Evolutionary conservation across 2,329 filamentous ascomycete genomes (phyloP).

Genomic region (Ceratocystis ficicola): DNA sequence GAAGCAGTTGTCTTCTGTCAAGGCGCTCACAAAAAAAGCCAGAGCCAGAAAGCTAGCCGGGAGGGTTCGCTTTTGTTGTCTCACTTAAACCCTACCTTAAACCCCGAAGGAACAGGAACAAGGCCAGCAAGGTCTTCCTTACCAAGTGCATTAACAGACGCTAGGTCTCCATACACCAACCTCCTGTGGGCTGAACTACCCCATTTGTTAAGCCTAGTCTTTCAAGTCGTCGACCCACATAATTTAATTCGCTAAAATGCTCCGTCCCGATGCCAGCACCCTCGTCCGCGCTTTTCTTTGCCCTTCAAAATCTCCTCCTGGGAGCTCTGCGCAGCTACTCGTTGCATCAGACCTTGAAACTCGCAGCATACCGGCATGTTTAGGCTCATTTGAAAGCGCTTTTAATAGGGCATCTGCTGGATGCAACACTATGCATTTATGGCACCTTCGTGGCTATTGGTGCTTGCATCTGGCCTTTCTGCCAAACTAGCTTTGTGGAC

Average conservation of each 20-base stretch:
- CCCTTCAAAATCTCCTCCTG: slow-evolving; percentile 16
- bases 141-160: slow-evolving; percentile 1
- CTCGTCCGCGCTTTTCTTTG: slow-evolving; percentile 19
- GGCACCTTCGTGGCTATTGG: not conserved
- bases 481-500: not conserved
- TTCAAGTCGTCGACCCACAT: slow-evolving; percentile 9
- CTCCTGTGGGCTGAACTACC: not conserved
- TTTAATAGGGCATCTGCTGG: not conserved
- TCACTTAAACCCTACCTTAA: slow-evolving; percentile 10
- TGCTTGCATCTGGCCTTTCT: not conserved
- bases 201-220: slow-evolving; percentile 10
- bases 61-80: slow-evolving; percentile 8
- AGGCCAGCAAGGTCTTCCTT: slow-evolving; percentile 4
- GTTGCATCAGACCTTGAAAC: not conserved
- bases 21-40: not conserved
- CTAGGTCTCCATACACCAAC: not conserved
- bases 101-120: slow-evolving; percentile 13
- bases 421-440: no score
- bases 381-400: slow-evolving; percentile 19
- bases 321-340: not conserved
- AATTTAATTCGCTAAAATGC: slow-evolving; percentile 20
- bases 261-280: slow-evolving; percentile 19
- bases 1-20: not conserved
- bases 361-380: slow-evolving; percentile 5
- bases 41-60: not conserved